A percentile compares a stretch with the other conserved stretches of the same genome.
Conservation (phyloP, 768 basidiomycete species). For the Naganishia vishniacii region DNA sequence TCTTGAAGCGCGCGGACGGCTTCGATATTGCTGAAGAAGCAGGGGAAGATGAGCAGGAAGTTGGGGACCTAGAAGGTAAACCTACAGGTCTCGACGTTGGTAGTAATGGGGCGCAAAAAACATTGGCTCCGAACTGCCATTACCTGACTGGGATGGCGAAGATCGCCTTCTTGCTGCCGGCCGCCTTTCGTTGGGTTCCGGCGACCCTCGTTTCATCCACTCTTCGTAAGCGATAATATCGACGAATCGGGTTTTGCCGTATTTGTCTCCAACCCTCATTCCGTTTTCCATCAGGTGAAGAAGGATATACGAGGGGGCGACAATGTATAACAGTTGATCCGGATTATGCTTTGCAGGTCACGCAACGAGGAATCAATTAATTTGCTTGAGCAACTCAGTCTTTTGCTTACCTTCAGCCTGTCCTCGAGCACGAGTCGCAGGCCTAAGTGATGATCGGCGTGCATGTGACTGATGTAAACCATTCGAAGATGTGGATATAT, state of each 20-base stretch:
- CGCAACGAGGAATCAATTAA: neutral
- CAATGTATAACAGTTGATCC: conserved; percentile 68
- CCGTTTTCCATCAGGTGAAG: conserved; percentile 57
- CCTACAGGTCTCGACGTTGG: conserved; percentile 8
- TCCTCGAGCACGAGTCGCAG: conserved; percentile 66
- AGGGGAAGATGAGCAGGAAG: neutral
- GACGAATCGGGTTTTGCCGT: conserved; percentile 22
- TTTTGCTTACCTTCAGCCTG: conserved; percentile 58
- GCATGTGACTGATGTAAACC: conserved; percentile 82
- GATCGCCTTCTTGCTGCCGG: conserved; percentile 5
- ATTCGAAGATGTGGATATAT: conserved; percentile 64
- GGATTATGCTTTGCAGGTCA: conserved; percentile 53
- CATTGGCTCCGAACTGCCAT: conserved; percentile 14
- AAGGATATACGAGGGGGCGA: conserved; percentile 49
- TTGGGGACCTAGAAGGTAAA: neutral
- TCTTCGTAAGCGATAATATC: conserved; percentile 23
- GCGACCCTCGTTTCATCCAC: conserved; percentile 8
- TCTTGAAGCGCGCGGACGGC: conserved; percentile 15
- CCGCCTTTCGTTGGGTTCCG: neutral
- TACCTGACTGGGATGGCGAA: neutral
- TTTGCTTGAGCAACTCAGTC: neutral
- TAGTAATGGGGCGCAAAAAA: conserved; percentile 26
- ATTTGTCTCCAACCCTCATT: conserved; percentile 14
- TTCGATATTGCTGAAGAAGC: neutral
- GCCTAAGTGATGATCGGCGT: conserved; percentile 88